Evolutionary conservation across 345 rosid species (phyloP), one percentile per base, ranked within the genome.

Genomic region (Lumnitzera littorea): DNA sequence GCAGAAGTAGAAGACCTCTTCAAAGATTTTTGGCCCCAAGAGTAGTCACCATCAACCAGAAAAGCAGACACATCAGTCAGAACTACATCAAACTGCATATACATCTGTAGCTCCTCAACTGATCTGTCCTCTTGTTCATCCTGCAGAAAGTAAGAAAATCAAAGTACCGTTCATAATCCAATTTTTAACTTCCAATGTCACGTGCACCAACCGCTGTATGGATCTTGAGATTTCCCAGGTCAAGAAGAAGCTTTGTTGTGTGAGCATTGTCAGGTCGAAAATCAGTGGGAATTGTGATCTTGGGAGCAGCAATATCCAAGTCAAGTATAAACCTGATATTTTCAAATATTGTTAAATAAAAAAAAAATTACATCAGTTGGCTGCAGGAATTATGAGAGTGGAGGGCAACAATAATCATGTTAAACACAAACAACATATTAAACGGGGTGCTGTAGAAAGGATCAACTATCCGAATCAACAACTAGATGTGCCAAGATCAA

Each of bases 291-390:
- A 94, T 94, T 51, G 90, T 94, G 64, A 94, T 86, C 85, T 94
- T 94, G 58, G 99, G 99, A 67, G 96, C 99, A 46, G 99, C 97
- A 70, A 94, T 88, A 76, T 88, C 97, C 84, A 94, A 75, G 83
- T 94, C 89, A 78, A 94, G 86, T 65, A 83, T 70, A 77, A 94
- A 94, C 87, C 99, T 94, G 74, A 54, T 51, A 76, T 27, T 24
- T 73, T 20, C 57, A 63, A 65, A 63, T 71, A 54, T 53, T 56
- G 52, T 57, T 61, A 51, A 62, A 24, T 51, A n/a, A n/a, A 24
- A 55, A 7, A 17, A 29, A 49, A 46, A 12, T 53, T 48, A 41
- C 51, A 52, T 47, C 51, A 53, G 24, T 52, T 29, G 43, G 43
- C 43, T 4, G 10, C 10, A 1, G 6, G 7, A 36, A 36, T 36